phyloP scores from a whole-genome alignment of 768 basidiomycete genomes.

The Trametes coccinea region DNA sequence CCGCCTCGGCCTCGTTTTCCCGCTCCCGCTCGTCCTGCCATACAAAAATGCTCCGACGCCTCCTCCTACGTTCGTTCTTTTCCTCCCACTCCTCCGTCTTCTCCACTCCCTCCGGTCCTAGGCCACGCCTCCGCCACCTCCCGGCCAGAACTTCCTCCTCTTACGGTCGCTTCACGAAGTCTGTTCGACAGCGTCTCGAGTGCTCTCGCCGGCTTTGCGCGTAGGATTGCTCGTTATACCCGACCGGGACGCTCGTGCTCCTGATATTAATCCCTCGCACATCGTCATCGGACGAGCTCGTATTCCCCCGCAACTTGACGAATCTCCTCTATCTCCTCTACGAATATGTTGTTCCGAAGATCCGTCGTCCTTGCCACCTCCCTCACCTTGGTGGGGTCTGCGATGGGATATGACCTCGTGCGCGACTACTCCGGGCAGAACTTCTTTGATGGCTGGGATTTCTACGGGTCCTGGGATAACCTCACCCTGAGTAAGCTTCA shows the following conservation, averaged over 20 bases:
- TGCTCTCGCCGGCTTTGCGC: no score
- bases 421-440: constrained; percentile 41
- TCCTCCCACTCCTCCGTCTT: no score
- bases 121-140: no score
- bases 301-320: background rate
- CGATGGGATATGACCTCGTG: constrained; percentile 35
- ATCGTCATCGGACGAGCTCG: background rate
- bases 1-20: no score
- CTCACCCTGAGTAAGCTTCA: constrained; percentile 36
- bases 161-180: background rate
- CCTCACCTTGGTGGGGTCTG: constrained; percentile 7
- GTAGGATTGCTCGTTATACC: no score
- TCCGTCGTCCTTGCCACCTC: constrained; percentile 2
- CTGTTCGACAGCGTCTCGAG: constrained; percentile 4
- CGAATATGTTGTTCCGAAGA: constrained; percentile 7
- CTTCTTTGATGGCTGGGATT: constrained; percentile 49
- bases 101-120: no score
- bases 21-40: no score
- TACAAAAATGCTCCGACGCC: no score
- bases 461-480: constrained; percentile 43
- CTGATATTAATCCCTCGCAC: background rate
- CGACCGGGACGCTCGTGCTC: background rate
- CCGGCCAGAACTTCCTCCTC: background rate
- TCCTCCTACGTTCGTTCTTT: no score
- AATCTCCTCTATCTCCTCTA: background rate